These are phyloP conservation scores for Euphorbia peplus DNA, from an alignment of 345 rosid species.

Conservation along the genomic window DNA sequence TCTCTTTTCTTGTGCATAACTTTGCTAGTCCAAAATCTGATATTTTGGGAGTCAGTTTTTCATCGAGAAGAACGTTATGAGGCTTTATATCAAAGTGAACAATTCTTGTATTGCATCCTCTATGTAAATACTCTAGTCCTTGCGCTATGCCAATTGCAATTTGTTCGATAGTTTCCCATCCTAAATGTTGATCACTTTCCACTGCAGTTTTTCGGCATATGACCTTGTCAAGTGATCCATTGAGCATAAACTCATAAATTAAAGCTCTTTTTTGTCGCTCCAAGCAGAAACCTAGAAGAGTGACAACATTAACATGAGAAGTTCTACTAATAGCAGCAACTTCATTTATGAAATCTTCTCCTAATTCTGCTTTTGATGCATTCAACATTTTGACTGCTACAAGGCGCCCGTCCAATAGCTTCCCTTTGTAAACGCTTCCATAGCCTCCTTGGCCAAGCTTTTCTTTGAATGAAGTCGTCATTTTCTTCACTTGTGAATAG, in stretches of 20 bases:
- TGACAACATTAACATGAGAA: conserved; percentile 11
- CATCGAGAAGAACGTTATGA: no score
- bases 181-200: not conserved
- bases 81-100: not conserved
- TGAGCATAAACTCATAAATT: conserved; percentile 9
- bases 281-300: conserved; percentile 5
- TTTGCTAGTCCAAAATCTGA: no score
- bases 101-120: conserved; percentile 14
- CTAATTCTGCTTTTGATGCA: not conserved
- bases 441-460: no score
- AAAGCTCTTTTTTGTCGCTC: conserved; percentile 1
- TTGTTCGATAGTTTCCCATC: not conserved
- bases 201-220: no score
- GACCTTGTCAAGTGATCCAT: conserved; percentile 14
- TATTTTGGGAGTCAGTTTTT: no score
- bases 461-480: no score
- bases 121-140: conserved; percentile 10
- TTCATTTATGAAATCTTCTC: no score
- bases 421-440: not conserved
- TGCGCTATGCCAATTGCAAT: conserved; percentile 9
- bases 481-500: no score
- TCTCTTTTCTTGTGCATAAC: no score
- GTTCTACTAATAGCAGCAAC: conserved; percentile 1
- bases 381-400: conserved; percentile 6
- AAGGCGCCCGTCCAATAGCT: not conserved